Conservation (phyloP, 305 asterid species). For the Fraxinus albicans region DNA sequence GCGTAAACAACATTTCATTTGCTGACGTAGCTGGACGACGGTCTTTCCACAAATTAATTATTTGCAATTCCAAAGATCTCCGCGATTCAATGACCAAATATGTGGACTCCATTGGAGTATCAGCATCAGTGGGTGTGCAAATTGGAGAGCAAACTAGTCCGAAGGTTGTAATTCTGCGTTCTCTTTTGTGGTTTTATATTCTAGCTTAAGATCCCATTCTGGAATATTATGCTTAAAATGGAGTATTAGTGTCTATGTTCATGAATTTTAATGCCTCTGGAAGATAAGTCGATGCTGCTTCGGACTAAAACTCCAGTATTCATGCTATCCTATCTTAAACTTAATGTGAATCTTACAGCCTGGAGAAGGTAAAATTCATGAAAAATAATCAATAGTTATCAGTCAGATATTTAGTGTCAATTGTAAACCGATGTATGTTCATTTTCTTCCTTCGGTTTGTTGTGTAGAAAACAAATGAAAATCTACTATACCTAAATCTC, state of each 20-base stretch:
- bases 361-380: neutral
- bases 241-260: neutral
- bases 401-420: neutral
- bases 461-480: neutral
- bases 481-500: neutral
- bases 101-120: constrained; percentile 40
- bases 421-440: neutral
- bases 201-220: constrained; percentile 1
- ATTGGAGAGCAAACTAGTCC: constrained; percentile 70
- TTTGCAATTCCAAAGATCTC: constrained; percentile 66
- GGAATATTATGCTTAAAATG: constrained; percentile 16
- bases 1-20: constrained; percentile 73
- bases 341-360: neutral
- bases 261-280: constrained; percentile 3
- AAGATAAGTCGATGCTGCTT: neutral
- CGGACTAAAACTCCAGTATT: neutral
- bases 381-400: neutral
- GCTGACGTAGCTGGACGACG: constrained; percentile 74
- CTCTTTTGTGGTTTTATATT: constrained; percentile 4
- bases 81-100: constrained; percentile 60
- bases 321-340: neutral
- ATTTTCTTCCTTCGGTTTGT: neutral
- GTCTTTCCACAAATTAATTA: constrained; percentile 67
- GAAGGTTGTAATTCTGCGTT: constrained; percentile 57
- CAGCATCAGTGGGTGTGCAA: constrained; percentile 35